Percentiles rank a stretch among this genome's conserved stretches.
phyloP scores from a whole-genome alignment of 352 stramenopile genomes.

The Phytophthora sansomeana region DNA sequence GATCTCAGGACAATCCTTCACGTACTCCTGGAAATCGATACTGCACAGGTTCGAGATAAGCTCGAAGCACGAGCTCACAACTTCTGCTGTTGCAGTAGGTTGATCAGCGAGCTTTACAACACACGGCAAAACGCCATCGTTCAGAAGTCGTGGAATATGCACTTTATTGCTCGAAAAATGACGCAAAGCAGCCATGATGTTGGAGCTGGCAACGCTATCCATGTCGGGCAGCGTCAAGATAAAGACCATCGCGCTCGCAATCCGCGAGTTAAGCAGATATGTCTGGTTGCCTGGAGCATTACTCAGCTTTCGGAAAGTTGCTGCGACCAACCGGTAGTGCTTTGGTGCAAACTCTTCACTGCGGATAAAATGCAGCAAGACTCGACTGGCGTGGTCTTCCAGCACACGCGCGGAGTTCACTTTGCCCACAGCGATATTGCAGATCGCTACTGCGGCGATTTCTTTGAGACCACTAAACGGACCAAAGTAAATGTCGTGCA shows the following conservation, averaged over 20 bases:
- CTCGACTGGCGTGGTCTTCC: conserved; percentile 51
- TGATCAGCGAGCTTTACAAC: conserved; percentile 61
- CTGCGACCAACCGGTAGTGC: conserved; percentile 56
- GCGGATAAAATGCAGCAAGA: conserved; percentile 69
- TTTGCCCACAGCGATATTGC: conserved; percentile 69
- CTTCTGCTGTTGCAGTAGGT: conserved; percentile 26
- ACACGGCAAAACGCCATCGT: conserved; percentile 60
- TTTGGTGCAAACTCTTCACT: conserved; percentile 44
- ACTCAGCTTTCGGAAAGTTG: conserved; percentile 64
- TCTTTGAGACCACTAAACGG: conserved; percentile 59
- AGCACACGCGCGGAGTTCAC: conserved; percentile 75
- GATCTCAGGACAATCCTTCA: conserved; percentile 48
- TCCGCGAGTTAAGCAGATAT: conserved; percentile 48
- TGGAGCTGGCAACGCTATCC: conserved; percentile 43
- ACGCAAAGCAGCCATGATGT: conserved; percentile 58
- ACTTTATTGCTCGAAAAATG: conserved; percentile 58
- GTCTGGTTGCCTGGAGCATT: conserved; percentile 75
- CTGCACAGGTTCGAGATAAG: conserved; percentile 77
- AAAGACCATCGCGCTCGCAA: conserved; percentile 55
- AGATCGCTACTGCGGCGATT: conserved; percentile 60
- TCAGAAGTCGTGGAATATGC: conserved; percentile 52
- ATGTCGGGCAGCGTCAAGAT: conserved; percentile 47
- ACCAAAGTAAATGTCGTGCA: conserved; percentile 63
- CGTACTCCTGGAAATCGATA: conserved; percentile 61
- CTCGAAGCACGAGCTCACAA: conserved; percentile 72